Percentiles rank a stretch among this genome's conserved stretches.
Evolutionary conservation across 2,329 filamentous ascomycete genomes (phyloP).

Genomic region (Sporothrix globosa): DNA sequence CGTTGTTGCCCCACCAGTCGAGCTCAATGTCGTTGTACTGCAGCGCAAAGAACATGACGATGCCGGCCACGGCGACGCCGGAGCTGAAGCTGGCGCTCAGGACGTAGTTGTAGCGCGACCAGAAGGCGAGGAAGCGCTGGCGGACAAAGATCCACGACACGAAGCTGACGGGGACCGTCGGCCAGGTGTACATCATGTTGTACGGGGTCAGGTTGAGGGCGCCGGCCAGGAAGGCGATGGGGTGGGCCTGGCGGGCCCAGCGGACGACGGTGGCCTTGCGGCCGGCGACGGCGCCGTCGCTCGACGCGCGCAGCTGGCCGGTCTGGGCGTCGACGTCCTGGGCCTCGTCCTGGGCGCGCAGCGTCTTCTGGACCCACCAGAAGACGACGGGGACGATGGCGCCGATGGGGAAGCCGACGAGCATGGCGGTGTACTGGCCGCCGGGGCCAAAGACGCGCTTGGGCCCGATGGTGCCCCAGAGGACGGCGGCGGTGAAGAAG

Average conservation of each 20-base stretch:
- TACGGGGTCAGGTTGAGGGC: conserved; percentile 45
- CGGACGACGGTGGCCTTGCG: conserved; percentile 11
- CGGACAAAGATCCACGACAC: conserved; percentile 50
- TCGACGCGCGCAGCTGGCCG: not conserved
- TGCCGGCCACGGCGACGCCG: conserved; percentile 54
- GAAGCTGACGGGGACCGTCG: conserved; percentile 49
- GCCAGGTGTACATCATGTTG: conserved; percentile 51
- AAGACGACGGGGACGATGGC: conserved; percentile 51
- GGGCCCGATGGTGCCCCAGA: conserved; percentile 65
- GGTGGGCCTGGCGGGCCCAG: conserved; percentile 45
- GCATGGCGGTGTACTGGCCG: conserved; percentile 53
- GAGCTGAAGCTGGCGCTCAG: conserved; percentile 44
- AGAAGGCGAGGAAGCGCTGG: conserved; percentile 38
- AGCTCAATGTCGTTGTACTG: conserved; percentile 49
- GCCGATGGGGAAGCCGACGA: conserved; percentile 57
- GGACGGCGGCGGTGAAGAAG: conserved; percentile 63
- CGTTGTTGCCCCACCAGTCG: conserved; percentile 55
- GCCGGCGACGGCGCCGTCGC: conserved; percentile 1
- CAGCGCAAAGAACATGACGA: conserved; percentile 59
- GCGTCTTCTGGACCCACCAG: conserved; percentile 41
- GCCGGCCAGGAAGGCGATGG: conserved; percentile 46
- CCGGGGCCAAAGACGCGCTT: conserved; percentile 54
- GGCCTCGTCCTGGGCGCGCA: conserved; percentile 8
- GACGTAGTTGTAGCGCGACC: conserved; percentile 49
- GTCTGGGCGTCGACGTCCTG: not conserved